Base-by-base conservation (phyloP, 306 rosid genomes). In the Mimosa bimucronata region DNA sequence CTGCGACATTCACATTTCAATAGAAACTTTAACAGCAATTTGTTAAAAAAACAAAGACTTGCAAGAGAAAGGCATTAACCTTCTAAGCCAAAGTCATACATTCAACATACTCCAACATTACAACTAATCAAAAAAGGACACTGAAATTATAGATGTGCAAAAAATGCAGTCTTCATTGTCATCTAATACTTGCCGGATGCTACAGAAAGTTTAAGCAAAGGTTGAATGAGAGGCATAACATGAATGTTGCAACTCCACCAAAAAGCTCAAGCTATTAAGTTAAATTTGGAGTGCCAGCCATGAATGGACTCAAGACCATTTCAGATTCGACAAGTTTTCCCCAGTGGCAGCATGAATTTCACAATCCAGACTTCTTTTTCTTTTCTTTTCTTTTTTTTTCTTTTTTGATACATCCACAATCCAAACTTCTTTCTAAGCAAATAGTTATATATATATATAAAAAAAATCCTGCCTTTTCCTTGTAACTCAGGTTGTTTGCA, bases 1-100 rank as follows among this genome's bases (percentile, higher is more conserved):
- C 99, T 95, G 87, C 34, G 83, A 83, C 34, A 81, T 79, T 68
- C 23, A 83, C 73, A 80, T 52, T 21, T 58, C 65, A 58, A 58
- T 11, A 79, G 73, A 41, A 86, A 78, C n/a, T 78, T 41, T 31
- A 34, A 71, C 26, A 61, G 61, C 37, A 79, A 74, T 69, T 55
- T 15, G 25, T 68, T 73, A 14, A 48, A 48, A 73, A 13, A 45
- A 45, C 12, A 3, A 44, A 44, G 16, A 44, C 48, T 44, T 44
- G 38, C 38, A 34, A 34, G 38, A 34, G 38, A 34, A 34, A 34
- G 5, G 5, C 38, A 34, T 34, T 34, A 6, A 34, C 38, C 38
- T 34, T 2, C 5, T 34, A 34, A 34, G 38, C 38, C 38, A 34
- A 34, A 34, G 38, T 34, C 5, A 34, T 34, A 6, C 38, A 2